Evolutionary conservation across 2,329 filamentous ascomycete genomes (phyloP), one percentile per base, ranked within the genome.

Genomic region (Penicillium sp.): DNA sequence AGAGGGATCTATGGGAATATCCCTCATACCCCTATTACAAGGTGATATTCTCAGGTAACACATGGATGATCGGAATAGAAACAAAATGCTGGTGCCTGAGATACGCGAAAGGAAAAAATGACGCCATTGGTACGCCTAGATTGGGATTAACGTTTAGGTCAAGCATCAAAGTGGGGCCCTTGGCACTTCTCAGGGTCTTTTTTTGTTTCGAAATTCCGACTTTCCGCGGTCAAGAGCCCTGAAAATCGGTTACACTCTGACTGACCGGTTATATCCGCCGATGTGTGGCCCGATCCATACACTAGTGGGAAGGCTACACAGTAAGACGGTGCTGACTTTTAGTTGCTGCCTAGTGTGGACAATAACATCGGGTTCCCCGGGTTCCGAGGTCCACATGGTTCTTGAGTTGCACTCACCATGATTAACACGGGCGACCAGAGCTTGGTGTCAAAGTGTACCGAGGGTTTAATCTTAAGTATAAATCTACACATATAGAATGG

Each of bases 11-110:
- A 46, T 3, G 10, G 7, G 9, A 46, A 26, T 37, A 19, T 37
- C 16, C 35, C 16, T n/a, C 35, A 9, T 19, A 7, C 31, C 31
- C 8, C 3, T 19, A 9, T 37, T 37, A 37, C 16, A 19, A 19
- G 8, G 8, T n/a, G 3, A 39, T 39, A 39, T 8, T 8, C 5
- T n/a, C 8, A 24, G 2, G 46, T 19, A 14, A 33, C 19, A 27
- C 47, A 49, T 3, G 29, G 46, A 21, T 5, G 11, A 35, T 33
- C 31, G 29, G 31, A 35, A 48, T n/a, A 11, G 22, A 1, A 22
- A 2, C 19, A 19, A 37, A 53, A 59, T 31, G 57, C 57, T 59
- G 57, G 57, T 59, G 57, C 57, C 57, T 59, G 57, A 53, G 22
- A 47, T 24, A 22, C 16, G 0, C 31, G 29, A 24, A 19, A 1